These are phyloP conservation scores for Podospora pseudocomata DNA, from an alignment of 495 filamentous ascomycete genomes.

Conservation along the genomic window DNA sequence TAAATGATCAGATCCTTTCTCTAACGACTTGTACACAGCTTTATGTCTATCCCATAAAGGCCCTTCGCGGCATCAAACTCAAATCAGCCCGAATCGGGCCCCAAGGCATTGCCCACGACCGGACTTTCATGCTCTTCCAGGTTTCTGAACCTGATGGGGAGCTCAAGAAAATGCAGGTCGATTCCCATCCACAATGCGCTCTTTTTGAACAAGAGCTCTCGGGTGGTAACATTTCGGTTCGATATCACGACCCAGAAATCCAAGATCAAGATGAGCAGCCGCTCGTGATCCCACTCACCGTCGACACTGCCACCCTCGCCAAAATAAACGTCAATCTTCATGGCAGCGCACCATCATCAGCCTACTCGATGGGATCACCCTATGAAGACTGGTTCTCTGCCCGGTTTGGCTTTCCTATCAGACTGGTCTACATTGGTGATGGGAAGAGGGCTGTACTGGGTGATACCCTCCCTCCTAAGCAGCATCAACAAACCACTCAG, in stretches of 20 bases:
- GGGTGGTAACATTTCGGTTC: constrained; percentile 51
- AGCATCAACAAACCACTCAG: not conserved
- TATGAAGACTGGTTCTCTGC: constrained; percentile 73
- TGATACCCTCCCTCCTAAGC: constrained; percentile 40
- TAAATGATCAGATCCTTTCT: not conserved
- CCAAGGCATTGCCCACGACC: constrained; percentile 72
- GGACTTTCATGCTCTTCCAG: constrained; percentile 73
- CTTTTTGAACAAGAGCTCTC: constrained; percentile 59
- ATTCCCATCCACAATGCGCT: constrained; percentile 58
- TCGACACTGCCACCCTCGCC: constrained; percentile 49
- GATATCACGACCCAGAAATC: constrained; percentile 22
- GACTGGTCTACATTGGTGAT: constrained; percentile 66
- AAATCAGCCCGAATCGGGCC: constrained; percentile 52
- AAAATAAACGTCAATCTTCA: constrained; percentile 59
- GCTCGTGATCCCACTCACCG: constrained; percentile 59
- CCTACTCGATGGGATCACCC: constrained; percentile 61
- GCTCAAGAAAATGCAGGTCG: constrained; percentile 65
- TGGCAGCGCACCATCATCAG: constrained; percentile 52
- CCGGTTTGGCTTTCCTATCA: constrained; percentile 62
- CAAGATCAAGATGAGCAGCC: constrained; percentile 15
- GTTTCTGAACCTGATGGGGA: constrained; percentile 31
- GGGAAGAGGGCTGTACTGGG: constrained; percentile 64
- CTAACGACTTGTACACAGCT: constrained; percentile 48
- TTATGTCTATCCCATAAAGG: constrained; percentile 88
- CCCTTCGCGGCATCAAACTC: constrained; percentile 63